Base-by-base conservation (phyloP, 805 yeast genomes). In the Suhomyces faveliae region DNA sequence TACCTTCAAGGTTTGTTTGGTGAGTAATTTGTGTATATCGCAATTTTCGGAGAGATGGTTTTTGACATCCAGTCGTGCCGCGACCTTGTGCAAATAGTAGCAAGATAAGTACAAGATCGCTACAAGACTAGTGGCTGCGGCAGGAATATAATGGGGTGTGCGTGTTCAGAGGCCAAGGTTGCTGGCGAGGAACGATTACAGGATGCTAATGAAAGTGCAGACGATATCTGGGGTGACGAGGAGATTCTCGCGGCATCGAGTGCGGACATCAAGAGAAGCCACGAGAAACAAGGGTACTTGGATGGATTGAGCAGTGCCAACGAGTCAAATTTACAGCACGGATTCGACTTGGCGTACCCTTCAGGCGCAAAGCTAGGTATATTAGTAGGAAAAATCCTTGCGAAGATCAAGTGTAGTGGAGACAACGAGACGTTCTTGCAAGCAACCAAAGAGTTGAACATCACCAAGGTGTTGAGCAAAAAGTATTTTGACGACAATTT, bases 321-420 rank as follows among this genome's bases (percentile, higher is more conserved):
- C 56, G 95, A 87, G 54, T 64, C 66, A 6, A 79, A 84, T 35
- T 67, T 89, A 20, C 97, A 91, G 60, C 59, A 69, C 10, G 97
- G 96, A 0, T 91, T 92, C 59, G 95, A 91, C 61, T 74, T 70
- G 2, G 92, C 92, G 0, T 91, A 82, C 55, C 89, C 88, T 0
- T 58, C 68, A 2, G 98, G 98, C 1, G 89, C 94, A 0, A 60
- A 59, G 2, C 51, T 90, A 1, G 97, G 96, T 0, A 67, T 78
- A 0, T 54, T 68, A 12, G 84, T 83, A 0, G 98, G 98, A 0
- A 62, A 64, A 40, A 68, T 90, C 0, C 51, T 90, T 11, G 88
- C 91, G 8, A 67, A 59, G 29, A 51, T 71, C 38, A 70, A 66
- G 43, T 46, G 53, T 4, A 51, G 55, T 30, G 62, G 66, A 2